Percentiles rank a stretch among this genome's conserved stretches.
phyloP scores from a whole-genome alignment of 371 early-diverging fungal genomes.

The Apophysomyces trapeziformis region DNA sequence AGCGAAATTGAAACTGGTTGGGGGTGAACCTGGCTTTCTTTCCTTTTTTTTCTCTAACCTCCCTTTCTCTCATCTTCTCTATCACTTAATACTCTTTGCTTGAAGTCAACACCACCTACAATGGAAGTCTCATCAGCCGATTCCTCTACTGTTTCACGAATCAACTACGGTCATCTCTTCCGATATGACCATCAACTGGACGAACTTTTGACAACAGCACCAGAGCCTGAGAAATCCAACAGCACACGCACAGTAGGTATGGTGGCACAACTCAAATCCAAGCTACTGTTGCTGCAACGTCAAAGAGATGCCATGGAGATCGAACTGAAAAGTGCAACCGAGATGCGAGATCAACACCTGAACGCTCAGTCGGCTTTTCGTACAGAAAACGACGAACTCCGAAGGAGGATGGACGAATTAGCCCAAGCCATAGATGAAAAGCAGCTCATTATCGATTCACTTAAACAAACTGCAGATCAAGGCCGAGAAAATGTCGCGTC shows the following conservation, averaged over 20 bases:
- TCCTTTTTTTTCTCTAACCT: not conserved
- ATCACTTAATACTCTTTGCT: slow-evolving; percentile 7
- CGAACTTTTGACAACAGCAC: not conserved
- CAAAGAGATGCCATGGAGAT: slow-evolving; percentile 13
- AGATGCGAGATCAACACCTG: slow-evolving; percentile 13
- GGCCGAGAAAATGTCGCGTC: not conserved
- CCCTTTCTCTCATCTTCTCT: not conserved
- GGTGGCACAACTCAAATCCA: slow-evolving; percentile 5
- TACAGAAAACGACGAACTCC: slow-evolving; percentile 16
- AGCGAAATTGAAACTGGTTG: not conserved
- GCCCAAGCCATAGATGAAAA: slow-evolving; percentile 15
- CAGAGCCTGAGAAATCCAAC: slow-evolving; percentile 13
- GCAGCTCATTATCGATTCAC: slow-evolving; percentile 10
- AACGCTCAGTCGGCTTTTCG: not conserved
- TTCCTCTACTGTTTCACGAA: slow-evolving; percentile 13
- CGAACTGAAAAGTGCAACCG: slow-evolving; percentile 6
- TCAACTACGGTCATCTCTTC: slow-evolving; percentile 23
- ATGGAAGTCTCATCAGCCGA: slow-evolving; percentile 15
- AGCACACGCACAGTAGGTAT: slow-evolving; percentile 14
- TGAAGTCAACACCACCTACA: not conserved
- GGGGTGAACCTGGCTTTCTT: not conserved
- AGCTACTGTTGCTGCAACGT: not conserved
- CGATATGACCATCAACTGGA: slow-evolving; percentile 16
- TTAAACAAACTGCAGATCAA: slow-evolving; percentile 11
- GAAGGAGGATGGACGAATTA: slow-evolving; percentile 9